phyloP scores from a whole-genome alignment of 73 alveolate species.

The Paramecium pentaurelia region DNA sequence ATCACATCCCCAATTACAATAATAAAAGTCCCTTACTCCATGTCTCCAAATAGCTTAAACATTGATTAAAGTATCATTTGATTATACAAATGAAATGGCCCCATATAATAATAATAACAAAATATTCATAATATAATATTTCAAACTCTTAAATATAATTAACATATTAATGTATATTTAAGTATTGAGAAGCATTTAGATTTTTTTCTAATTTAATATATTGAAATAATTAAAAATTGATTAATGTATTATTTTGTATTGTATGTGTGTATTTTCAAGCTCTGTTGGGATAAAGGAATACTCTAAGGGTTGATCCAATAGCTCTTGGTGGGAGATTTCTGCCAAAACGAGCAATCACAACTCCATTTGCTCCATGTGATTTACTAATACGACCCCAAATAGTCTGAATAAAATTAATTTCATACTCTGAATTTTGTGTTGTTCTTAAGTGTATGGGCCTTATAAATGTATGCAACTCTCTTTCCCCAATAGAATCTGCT shows the following conservation, averaged over 20 bases:
- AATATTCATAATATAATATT: neutral
- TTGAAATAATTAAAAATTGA: neutral
- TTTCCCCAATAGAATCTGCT: conserved; percentile 86
- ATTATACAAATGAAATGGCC: neutral
- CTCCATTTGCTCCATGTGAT: conserved; percentile 92
- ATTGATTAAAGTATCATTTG: neutral
- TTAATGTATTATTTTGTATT: neutral
- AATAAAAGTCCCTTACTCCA: conserved; percentile 47
- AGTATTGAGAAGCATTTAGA: neutral
- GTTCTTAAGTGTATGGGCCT: conserved; percentile 68
- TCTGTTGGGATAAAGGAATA: conserved; percentile 84
- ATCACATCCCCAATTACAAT: conserved; percentile 43
- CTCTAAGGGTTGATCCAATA: conserved; percentile 89
- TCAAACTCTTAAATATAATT: neutral
- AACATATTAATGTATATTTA: no score
- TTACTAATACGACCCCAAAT: conserved; percentile 91
- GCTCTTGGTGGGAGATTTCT: conserved; percentile 91
- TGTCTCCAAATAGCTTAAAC: conserved; percentile 44
- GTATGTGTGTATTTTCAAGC: conserved; percentile 49
- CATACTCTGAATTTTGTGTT: conserved; percentile 78
- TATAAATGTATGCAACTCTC: conserved; percentile 85
- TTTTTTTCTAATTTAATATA: neutral
- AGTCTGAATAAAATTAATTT: conserved; percentile 56
- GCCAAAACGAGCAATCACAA: conserved; percentile 83
- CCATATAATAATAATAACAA: neutral